These are phyloP conservation scores for Aristolochia fimbriata DNA, from an alignment of 164 flowering plant genomes.

Conservation along the genomic window DNA sequence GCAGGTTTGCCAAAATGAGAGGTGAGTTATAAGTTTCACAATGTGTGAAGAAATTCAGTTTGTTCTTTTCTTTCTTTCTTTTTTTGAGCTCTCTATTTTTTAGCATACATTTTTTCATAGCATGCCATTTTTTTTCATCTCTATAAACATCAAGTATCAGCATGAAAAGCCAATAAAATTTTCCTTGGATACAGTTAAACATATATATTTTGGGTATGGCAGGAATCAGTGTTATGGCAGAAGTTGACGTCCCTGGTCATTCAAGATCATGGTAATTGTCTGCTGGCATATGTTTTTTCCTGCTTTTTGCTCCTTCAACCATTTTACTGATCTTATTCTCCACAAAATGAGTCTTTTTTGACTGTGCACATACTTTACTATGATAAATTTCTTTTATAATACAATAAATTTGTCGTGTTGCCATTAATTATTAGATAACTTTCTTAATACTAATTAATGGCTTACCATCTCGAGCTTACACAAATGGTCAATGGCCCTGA, in stretches of 20 bases:
- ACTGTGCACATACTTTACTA: no score
- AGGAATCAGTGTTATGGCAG: constrained; percentile 95
- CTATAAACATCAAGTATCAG: no score
- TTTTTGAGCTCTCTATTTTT: neutral
- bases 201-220: constrained; percentile 12
- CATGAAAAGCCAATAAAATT: neutral
- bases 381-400: no score
- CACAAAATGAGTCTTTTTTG: no score
- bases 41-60: constrained; percentile 1
- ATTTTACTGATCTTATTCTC: no score
- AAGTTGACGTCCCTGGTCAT: constrained; percentile 95
- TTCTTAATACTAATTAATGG: no score
- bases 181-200: neutral
- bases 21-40: constrained; percentile 32
- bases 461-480: no score
- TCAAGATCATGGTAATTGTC: constrained; percentile 77
- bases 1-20: constrained; percentile 83
- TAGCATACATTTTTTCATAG: neutral
- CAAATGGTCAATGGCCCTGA: no score
- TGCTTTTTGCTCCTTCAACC: neutral
- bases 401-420: no score
- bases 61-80: neutral
- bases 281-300: neutral
- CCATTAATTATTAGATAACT: no score
- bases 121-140: no score